phyloP scores from a whole-genome alignment of 1,284 basidiomycete species.

The Neolentinus lepideus region DNA sequence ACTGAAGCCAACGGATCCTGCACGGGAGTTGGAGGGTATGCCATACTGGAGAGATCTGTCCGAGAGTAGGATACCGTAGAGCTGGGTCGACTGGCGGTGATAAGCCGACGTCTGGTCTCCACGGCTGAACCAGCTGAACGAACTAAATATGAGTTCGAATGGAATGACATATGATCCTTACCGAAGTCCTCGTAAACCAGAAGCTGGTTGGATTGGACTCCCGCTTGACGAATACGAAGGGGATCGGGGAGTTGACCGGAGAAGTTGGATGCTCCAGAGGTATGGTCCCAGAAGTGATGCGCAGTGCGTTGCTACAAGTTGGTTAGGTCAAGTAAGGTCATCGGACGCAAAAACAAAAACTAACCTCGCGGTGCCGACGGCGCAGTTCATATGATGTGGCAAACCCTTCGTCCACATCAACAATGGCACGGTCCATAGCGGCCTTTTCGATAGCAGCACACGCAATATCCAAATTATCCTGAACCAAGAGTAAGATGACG shows the following conservation, averaged over 20 bases:
- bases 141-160: background rate
- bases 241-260: constrained; percentile 83
- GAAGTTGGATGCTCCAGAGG: constrained; percentile 68
- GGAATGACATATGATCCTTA: constrained; percentile 22
- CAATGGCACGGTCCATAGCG: constrained; percentile 93
- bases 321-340: constrained; percentile 10
- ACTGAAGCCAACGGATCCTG: constrained; percentile 8
- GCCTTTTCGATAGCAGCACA: constrained; percentile 96
- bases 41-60: constrained; percentile 32
- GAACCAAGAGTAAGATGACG: constrained; percentile 75
- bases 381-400: constrained; percentile 77
- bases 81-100: constrained; percentile 51
- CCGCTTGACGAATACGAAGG: constrained; percentile 79
- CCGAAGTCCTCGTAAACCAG: constrained; percentile 96
- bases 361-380: constrained; percentile 82
- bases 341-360: constrained; percentile 15
- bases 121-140: constrained; percentile 25
- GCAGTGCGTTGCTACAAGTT: constrained; percentile 46
- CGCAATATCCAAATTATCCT: constrained; percentile 92
- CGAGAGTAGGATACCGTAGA: constrained; percentile 53
- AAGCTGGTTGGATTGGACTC: constrained; percentile 78
- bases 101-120: constrained; percentile 42
- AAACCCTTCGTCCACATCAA: constrained; percentile 94
- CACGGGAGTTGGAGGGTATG: constrained; percentile 14
- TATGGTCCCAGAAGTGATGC: constrained; percentile 86